These are phyloP conservation scores for Cryphonectria radicalis DNA, from an alignment of 2,329 filamentous ascomycete species.

Conservation along the genomic window DNA sequence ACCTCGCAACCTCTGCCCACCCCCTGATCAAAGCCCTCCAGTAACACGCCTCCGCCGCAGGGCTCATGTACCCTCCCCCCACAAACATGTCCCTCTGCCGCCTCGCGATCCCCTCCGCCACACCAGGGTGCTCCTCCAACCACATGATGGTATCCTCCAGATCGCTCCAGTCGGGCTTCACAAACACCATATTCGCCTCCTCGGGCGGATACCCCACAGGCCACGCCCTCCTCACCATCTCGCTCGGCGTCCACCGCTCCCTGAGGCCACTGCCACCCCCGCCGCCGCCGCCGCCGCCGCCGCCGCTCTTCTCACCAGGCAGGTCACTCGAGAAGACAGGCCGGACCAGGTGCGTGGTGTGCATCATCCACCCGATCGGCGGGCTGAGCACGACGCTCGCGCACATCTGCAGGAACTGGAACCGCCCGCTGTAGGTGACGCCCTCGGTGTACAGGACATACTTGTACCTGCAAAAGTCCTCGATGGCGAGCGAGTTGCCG, in stretches of 20 bases:
- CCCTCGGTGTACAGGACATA: constrained; percentile 59
- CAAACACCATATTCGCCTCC: constrained; percentile 55
- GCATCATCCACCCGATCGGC: constrained; percentile 54
- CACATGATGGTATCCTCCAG: constrained; percentile 50
- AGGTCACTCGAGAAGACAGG: constrained; percentile 48
- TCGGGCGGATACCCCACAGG: constrained; percentile 38
- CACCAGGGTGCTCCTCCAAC: constrained; percentile 47
- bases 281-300: too few species aligned
- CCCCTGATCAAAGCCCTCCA: constrained; percentile 54
- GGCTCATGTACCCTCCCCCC: constrained; percentile 50
- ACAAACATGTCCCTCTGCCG: constrained; percentile 51
- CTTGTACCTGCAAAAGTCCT: constrained; percentile 56
- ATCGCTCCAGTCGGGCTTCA: constrained; percentile 56
- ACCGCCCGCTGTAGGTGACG: constrained; percentile 56
- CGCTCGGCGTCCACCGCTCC: constrained; percentile 30
- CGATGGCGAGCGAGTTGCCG: constrained; percentile 50
- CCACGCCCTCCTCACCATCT: constrained; percentile 43
- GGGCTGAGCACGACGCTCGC: constrained; percentile 52
- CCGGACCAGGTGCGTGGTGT: constrained; percentile 51
- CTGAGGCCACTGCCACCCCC: neutral
- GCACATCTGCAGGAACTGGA: constrained; percentile 57
- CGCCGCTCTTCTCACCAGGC: neutral
- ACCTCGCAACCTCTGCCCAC: constrained; percentile 49
- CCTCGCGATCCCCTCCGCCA: constrained; percentile 52
- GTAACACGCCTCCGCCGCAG: constrained; percentile 57